Evolutionary conservation across 2,329 filamentous ascomycete genomes (phyloP).

Genomic region (Stromatinia cepivora): DNA sequence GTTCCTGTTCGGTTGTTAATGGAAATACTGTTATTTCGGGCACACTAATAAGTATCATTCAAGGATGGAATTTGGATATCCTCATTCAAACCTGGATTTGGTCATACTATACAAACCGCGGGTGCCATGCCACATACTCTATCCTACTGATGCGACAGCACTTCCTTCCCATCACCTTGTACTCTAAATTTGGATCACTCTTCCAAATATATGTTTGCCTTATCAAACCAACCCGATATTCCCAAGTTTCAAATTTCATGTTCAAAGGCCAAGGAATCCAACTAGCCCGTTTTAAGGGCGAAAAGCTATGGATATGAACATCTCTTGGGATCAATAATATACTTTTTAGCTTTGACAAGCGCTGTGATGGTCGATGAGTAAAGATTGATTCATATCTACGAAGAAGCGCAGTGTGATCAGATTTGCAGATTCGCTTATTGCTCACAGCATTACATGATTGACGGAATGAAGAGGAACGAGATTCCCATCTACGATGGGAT

Average conservation of each 20-base stretch:
- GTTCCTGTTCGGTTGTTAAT: slow-evolving; percentile 3
- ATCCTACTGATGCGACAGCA: neutral
- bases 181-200: neutral
- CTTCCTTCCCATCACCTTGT: neutral
- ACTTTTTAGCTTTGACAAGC: slow-evolving; percentile 17
- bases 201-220: neutral
- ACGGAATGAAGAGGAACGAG: neutral
- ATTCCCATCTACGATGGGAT: neutral
- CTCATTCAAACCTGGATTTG: neutral
- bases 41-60: neutral
- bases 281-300: neutral
- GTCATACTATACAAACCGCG: too few species aligned
- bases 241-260: neutral
- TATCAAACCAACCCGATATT: neutral
- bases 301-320: neutral
- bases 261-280: neutral
- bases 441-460: neutral
- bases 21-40: too few species aligned
- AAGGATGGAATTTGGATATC: neutral
- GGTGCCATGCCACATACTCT: neutral
- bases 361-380: neutral
- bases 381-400: neutral
- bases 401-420: slow-evolving; percentile 14
- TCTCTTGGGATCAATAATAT: neutral
- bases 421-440: neutral